phyloP scores from a whole-genome alignment of 1,284 basidiomycete species.

The Rhizoctonia solani region DNA sequence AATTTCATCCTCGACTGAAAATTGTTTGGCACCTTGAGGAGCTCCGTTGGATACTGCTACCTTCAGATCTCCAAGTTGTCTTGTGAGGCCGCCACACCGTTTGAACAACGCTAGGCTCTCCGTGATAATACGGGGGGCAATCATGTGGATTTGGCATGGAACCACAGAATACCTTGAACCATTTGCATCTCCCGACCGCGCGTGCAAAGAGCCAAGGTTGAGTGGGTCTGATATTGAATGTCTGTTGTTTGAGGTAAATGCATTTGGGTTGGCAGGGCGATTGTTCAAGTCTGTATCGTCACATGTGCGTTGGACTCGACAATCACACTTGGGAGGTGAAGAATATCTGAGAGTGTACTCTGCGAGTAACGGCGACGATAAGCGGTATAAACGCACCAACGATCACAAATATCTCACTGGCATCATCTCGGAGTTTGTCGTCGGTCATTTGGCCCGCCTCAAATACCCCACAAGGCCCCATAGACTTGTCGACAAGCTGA shows the following conservation, averaged over 20 bases:
- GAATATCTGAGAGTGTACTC: background rate
- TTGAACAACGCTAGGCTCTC: slow-evolving; percentile 2
- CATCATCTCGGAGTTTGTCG: too few species aligned
- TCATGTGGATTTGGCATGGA: slow-evolving; percentile 2
- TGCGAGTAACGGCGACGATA: too few species aligned
- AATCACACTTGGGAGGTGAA: slow-evolving; percentile 4
- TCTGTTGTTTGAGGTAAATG: too few species aligned
- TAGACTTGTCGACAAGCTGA: background rate
- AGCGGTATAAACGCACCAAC: too few species aligned
- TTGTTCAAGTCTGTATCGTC: background rate
- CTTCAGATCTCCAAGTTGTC: too few species aligned
- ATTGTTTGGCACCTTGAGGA: background rate
- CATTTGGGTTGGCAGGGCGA: too few species aligned
- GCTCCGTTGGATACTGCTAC: too few species aligned
- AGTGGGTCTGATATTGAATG: too few species aligned
- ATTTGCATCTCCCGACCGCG: too few species aligned
- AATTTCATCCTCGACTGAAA: background rate
- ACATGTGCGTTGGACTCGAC: background rate
- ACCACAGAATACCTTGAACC: background rate
- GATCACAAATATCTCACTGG: too few species aligned
- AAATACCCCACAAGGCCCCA: background rate
- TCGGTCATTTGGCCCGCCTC: background rate
- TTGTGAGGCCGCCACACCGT: background rate
- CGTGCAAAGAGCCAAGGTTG: too few species aligned
- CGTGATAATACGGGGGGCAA: background rate